Evolutionary conservation across 1,139 yeast genomes (phyloP), one percentile per base, ranked within the genome.

Genomic region (Yamadazyma conglobata): DNA sequence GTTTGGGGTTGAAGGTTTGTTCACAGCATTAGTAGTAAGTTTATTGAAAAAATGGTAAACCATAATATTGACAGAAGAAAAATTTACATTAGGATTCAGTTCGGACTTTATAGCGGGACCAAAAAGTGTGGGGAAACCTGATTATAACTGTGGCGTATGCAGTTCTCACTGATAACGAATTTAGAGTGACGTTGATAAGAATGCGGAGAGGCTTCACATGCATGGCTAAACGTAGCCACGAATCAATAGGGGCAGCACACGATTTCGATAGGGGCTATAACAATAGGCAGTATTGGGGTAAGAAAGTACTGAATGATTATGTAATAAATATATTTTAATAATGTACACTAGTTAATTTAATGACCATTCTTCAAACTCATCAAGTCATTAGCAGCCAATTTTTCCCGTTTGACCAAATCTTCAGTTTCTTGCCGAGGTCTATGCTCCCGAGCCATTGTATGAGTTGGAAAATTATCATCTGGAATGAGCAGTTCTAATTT

Each of bases 321-420:
- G n/a, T n/a, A n/a, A n/a, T n/a, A n/a, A n/a, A n/a, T n/a, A n/a
- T n/a, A n/a, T n/a, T n/a, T n/a, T n/a, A n/a, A n/a, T n/a, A n/a
- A n/a, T n/a, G n/a, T n/a, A n/a, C n/a, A n/a, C n/a, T n/a, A n/a
- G n/a, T n/a, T n/a, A n/a, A n/a, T n/a, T n/a, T 12, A 19, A 19
- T 25, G 28, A 6, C 44, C 44, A 19, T 46, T 45, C 31, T 46
- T 50, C 30, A 52, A 28, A 25, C 49, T 58, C 54, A 60, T 54
- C 33, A 64, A 48, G 42, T 64, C 70, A 43, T 58, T 60, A 15
- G 59, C 52, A 4, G 57, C 66, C 39, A 57, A 44, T 37, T 60
- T 60, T 39, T 61, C 68, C 37, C 64, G 57, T 38, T 58, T 60
- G 22, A 53, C 32, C 27, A 59, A 34, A 13, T 56, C 57, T 9